Base-by-base conservation (phyloP, 2,329 filamentous ascomycete genomes). In the Colletotrichum sp. region DNA sequence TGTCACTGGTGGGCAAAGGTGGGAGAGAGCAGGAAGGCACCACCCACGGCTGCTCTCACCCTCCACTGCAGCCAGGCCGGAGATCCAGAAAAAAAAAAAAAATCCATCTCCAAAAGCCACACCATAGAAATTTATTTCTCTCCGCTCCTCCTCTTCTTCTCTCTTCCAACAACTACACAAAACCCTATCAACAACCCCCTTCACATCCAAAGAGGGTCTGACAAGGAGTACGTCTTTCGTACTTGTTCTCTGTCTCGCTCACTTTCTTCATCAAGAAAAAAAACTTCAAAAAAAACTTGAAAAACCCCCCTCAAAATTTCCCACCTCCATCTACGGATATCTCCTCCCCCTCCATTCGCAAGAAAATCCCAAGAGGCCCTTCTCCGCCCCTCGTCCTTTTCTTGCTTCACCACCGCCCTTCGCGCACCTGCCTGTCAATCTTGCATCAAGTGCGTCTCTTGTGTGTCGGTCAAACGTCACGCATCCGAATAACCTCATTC, bases 221-320 rank as follows among this genome's bases (percentile, higher is more conserved):
- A 87, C 87, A 87, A 87, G 88, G 88, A 89, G 89, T 89, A 88
- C 89, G 88, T 86, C 87, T 85, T 84, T 88, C 88, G 89, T 89
- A 86, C 89, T 88, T 86, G 83, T 87, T 89, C 87, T 90, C 88
- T 91, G 89, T 89, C 89, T 90, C 88, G 86, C 86, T 87, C 88
- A 85, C 85, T 86, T 88, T 86, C 86, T 86, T 82, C 82, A 82
- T 84, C 85, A 83, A 84, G 83, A 85, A 82, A 86, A 86, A 90
- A 90, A 89, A 85, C 84, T 85, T 85, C 81, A 84, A 89, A 91
- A 92, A 92, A 92, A 92, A 91, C 81, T 69, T 82, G 85, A 86
- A 88, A 90, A 92, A 91, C 84, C 78, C 82, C 82, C 61, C 73
- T 74, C 79, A 87, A 87, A 85, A 75, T 73, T 68, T 68, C 73